Evolutionary conservation across 441 rosid species (phyloP).

Genomic region (Dalechampia spathulata): DNA sequence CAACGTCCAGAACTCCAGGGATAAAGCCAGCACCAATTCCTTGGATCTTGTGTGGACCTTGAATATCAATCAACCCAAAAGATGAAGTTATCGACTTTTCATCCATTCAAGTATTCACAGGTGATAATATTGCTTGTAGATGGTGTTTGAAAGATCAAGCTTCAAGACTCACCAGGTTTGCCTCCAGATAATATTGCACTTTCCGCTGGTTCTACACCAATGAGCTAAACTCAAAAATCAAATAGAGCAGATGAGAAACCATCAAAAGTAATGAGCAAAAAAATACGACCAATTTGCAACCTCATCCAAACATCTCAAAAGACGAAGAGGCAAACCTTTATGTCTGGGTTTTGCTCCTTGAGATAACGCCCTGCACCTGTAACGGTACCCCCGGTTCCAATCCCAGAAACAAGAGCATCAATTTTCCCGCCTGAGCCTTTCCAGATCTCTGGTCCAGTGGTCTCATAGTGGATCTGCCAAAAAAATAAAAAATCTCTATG

Average conservation of each 20-base stretch:
- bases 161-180: constrained; percentile 39
- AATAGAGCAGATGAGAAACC: constrained; percentile 7
- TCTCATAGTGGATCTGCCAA: constrained; percentile 50
- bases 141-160: neutral
- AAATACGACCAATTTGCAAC: neutral
- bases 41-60: constrained; percentile 64
- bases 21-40: constrained; percentile 70
- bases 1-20: constrained; percentile 45
- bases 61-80: neutral
- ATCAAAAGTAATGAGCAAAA: neutral
- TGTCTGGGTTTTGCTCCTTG: constrained; percentile 50
- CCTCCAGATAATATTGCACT: constrained; percentile 58
- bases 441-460: constrained; percentile 68
- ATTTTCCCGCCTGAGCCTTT: constrained; percentile 52
- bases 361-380: constrained; percentile 60
- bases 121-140: neutral
- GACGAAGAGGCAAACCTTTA: constrained; percentile 38
- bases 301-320: neutral
- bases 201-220: constrained; percentile 57
- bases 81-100: neutral
- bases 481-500: neutral
- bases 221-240: constrained; percentile 26
- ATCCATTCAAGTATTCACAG: neutral
- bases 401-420: constrained; percentile 63
- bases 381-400: constrained; percentile 67